These are phyloP conservation scores for Aphanomyces invadans DNA, from an alignment of 352 stramenopile genomes.

Conservation along the genomic window DNA sequence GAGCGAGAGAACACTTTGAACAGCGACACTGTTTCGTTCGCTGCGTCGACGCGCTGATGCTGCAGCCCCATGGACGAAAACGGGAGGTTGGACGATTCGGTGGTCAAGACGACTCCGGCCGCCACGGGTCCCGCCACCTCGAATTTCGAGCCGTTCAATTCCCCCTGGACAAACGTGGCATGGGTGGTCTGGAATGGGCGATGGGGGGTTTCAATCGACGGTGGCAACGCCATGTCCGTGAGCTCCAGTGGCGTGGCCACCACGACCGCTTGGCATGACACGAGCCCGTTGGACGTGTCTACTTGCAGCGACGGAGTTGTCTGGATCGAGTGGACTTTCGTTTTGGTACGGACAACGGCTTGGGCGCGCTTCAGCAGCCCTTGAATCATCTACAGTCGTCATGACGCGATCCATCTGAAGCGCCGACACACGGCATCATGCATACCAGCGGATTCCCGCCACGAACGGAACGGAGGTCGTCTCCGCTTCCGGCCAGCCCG, in stretches of 20 bases:
- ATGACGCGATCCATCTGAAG: constrained; percentile 7
- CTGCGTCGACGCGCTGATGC: constrained; percentile 15
- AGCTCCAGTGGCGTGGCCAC: constrained; percentile 23
- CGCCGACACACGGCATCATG: neutral
- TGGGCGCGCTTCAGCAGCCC: neutral
- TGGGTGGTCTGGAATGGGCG: constrained; percentile 22
- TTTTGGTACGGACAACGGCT: constrained; percentile 17
- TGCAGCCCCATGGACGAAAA: constrained; percentile 25
- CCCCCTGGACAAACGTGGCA: constrained; percentile 25
- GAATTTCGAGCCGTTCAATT: constrained; percentile 19
- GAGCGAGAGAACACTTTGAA: constrained; percentile 25
- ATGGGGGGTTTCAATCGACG: neutral
- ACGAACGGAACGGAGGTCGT: constrained; percentile 24
- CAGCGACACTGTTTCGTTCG: neutral
- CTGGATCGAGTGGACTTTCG: neutral
- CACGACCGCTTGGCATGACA: constrained; percentile 13
- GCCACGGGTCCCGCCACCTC: neutral
- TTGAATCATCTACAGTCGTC: constrained; percentile 10
- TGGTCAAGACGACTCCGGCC: constrained; percentile 20
- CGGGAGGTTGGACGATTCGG: neutral
- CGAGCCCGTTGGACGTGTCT: neutral
- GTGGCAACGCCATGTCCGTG: constrained; percentile 11
- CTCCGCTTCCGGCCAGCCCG: constrained; percentile 24
- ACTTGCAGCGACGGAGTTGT: neutral
- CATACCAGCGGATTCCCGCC: constrained; percentile 25